These are phyloP conservation scores for Monosporascus sp. DNA, from an alignment of 2,329 filamentous ascomycete species.

Conservation along the genomic window DNA sequence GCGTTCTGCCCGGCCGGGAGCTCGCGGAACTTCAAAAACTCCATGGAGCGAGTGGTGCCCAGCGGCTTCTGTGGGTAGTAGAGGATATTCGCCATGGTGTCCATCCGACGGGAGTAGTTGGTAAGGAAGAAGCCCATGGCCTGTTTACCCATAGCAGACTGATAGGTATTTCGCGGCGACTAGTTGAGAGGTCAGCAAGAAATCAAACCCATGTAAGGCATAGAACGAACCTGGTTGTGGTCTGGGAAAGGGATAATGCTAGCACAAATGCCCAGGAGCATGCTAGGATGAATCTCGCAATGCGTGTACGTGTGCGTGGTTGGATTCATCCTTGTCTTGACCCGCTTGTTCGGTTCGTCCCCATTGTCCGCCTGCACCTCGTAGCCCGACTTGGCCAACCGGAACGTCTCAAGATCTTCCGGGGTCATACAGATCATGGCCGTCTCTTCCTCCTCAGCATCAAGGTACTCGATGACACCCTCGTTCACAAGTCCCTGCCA, in stretches of 20 bases:
- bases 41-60: slow-evolving; percentile 95
- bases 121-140: slow-evolving; percentile 99
- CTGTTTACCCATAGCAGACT: slow-evolving; percentile 99
- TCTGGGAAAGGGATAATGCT: slow-evolving; percentile 99
- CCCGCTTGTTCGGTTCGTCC: slow-evolving; percentile 72
- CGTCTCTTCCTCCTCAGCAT: slow-evolving; percentile 97
- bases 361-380: slow-evolving; percentile 54
- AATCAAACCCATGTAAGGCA: background rate
- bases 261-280: slow-evolving; percentile 97
- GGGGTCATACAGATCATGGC: slow-evolving; percentile 99
- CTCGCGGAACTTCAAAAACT: slow-evolving; percentile 97
- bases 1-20: slow-evolving; percentile 95
- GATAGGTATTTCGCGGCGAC: slow-evolving; percentile 97
- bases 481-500: slow-evolving; percentile 82
- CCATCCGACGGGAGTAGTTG: slow-evolving; percentile 95
- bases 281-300: slow-evolving; percentile 98
- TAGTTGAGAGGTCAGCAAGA: slow-evolving; percentile 36
- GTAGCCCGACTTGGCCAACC: slow-evolving; percentile 62
- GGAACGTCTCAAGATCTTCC: slow-evolving; percentile 80
- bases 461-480: slow-evolving; percentile 90
- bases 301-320: slow-evolving; percentile 92
- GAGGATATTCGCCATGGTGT: slow-evolving; percentile 98
- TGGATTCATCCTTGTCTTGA: slow-evolving; percentile 83
- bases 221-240: slow-evolving; percentile 72
- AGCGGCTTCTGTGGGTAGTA: slow-evolving; percentile 98